phyloP scores from a whole-genome alignment of 2,329 filamentous ascomycete genomes.

The Neonectria punicea region DNA sequence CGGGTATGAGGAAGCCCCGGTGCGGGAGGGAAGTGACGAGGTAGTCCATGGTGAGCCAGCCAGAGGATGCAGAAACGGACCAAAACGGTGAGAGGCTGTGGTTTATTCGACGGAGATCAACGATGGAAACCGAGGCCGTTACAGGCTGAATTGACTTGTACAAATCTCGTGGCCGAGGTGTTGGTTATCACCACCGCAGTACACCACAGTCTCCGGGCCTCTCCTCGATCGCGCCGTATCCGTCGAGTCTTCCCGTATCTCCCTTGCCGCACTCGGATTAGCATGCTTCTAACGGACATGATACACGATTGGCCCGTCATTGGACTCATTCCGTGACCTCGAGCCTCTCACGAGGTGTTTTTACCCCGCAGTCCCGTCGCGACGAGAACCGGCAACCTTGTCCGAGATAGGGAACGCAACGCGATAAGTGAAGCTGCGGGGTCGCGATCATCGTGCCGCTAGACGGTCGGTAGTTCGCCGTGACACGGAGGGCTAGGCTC shows the following conservation, averaged over 20 bases:
- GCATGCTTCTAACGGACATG: conserved; percentile 16
- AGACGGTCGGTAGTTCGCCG: not conserved
- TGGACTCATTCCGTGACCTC: too few species aligned
- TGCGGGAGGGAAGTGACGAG: not conserved
- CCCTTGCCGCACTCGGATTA: not conserved
- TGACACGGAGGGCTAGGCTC: conserved; percentile 9
- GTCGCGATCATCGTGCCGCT: not conserved
- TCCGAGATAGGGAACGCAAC: conserved; percentile 20
- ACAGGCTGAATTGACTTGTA: not conserved
- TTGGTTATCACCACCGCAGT: not conserved
- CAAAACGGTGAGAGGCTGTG: not conserved
- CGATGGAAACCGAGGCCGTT: not conserved
- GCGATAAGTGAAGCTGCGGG: conserved; percentile 14
- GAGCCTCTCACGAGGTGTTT: not conserved
- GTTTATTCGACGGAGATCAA: not conserved
- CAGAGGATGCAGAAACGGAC: not conserved
- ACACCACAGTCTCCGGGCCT: not conserved
- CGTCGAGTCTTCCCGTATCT: conserved; percentile 2
- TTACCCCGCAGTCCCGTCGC: conserved; percentile 21
- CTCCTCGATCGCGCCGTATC: too few species aligned
- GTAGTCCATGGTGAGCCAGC: conserved; percentile 8
- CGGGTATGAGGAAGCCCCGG: conserved; percentile 12
- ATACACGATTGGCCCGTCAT: conserved; percentile 8
- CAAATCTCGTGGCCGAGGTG: not conserved
- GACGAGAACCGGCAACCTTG: conserved; percentile 16